These are phyloP conservation scores for Trichoderma guizhouense DNA, from an alignment of 2,329 filamentous ascomycete species.

Conservation along the genomic window DNA sequence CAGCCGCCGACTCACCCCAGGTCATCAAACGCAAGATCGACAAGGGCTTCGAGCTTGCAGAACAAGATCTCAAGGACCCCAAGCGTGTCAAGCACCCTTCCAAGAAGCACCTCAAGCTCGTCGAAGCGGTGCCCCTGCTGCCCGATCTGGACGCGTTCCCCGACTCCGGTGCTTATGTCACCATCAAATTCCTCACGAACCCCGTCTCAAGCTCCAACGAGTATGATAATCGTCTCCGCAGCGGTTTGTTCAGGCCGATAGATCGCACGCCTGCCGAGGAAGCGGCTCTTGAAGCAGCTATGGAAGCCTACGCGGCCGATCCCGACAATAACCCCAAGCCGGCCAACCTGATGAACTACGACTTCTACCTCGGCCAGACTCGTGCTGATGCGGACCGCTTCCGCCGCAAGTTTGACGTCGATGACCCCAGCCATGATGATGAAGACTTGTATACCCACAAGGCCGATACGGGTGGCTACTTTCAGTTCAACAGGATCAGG, in stretches of 20 bases:
- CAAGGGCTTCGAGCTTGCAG: conserved; percentile 55
- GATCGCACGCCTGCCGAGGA: conserved; percentile 54
- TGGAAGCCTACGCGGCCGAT: conserved; percentile 55
- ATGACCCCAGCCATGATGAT: conserved; percentile 53
- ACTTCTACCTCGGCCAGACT: conserved; percentile 60
- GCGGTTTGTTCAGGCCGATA: conserved; percentile 59
- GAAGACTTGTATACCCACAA: conserved; percentile 53
- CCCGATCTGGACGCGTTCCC: conserved; percentile 68
- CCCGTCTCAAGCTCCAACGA: conserved; percentile 50
- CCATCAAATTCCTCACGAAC: conserved; percentile 65
- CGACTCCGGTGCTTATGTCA: conserved; percentile 66
- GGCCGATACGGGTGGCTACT: conserved; percentile 47
- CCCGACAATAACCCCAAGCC: conserved; percentile 55
- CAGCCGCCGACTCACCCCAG: conserved; percentile 59
- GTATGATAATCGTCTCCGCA: conserved; percentile 61
- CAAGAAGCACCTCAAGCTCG: conserved; percentile 55
- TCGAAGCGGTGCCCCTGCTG: conserved; percentile 59
- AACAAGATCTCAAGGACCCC: conserved; percentile 52
- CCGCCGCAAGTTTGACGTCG: conserved; percentile 57
- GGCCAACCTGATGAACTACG: conserved; percentile 60
- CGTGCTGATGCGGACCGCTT: conserved; percentile 50
- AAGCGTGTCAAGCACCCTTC: conserved; percentile 55
- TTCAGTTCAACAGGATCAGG: conserved; percentile 60
- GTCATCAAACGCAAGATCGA: conserved; percentile 67
- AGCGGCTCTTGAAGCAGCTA: conserved; percentile 46